These are phyloP conservation scores for Botrytis deweyae DNA, from an alignment of 2,329 filamentous ascomycete species.

Conservation along the genomic window DNA sequence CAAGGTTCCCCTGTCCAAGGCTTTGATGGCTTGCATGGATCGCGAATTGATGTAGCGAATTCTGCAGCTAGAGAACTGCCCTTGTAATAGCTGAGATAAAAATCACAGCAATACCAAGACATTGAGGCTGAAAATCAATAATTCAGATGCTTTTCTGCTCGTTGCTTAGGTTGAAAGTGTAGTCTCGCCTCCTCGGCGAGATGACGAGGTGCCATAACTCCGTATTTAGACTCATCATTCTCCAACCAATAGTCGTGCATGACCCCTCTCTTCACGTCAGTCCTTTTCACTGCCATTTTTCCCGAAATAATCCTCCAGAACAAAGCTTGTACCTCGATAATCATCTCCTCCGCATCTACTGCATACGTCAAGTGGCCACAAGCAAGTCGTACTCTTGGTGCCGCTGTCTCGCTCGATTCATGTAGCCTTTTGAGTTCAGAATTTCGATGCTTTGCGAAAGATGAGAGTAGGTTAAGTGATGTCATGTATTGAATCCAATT, in stretches of 20 bases:
- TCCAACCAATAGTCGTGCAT: slow-evolving; percentile 42
- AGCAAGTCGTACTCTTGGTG: slow-evolving; percentile 34
- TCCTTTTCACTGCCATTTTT: slow-evolving; percentile 39
- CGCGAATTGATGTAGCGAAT: slow-evolving; percentile 1
- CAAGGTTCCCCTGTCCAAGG: background rate
- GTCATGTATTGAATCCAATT: slow-evolving; percentile 43
- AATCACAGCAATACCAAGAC: slow-evolving; percentile 7
- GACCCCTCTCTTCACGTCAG: slow-evolving; percentile 37
- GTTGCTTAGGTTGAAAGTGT: slow-evolving; percentile 27
- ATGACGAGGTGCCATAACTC: slow-evolving; percentile 41
- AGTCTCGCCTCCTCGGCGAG: slow-evolving; percentile 37
- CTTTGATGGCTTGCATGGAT: slow-evolving; percentile 17
- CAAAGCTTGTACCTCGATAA: slow-evolving; percentile 40
- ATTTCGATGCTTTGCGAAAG: slow-evolving; percentile 41
- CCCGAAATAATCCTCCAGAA: slow-evolving; percentile 40
- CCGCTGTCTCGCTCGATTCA: slow-evolving; percentile 29
- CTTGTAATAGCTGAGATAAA: slow-evolving; percentile 10
- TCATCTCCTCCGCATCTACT: slow-evolving; percentile 42
- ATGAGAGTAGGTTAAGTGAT: slow-evolving; percentile 40
- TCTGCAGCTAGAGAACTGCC: slow-evolving; percentile 19
- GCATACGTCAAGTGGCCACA: slow-evolving; percentile 43
- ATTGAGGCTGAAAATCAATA: slow-evolving; percentile 17
- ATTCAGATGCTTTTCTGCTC: background rate
- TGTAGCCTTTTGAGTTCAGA: slow-evolving; percentile 28
- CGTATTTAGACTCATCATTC: slow-evolving; percentile 38